These are phyloP conservation scores for Rhizophagus clarus DNA, from an alignment of 192 early-diverging fungal genomes.

Conservation along the genomic window DNA sequence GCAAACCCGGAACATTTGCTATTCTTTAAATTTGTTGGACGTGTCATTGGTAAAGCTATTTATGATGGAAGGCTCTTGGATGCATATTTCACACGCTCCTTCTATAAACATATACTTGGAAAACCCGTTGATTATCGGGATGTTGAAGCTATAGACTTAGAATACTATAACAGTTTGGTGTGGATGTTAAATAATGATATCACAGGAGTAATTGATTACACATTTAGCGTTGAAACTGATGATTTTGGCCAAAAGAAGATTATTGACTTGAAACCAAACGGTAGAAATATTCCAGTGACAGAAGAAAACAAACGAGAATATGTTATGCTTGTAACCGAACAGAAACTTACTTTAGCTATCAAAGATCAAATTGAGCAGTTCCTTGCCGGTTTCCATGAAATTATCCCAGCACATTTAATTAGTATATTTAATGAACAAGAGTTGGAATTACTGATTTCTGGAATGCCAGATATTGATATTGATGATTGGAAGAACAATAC, in stretches of 20 bases:
- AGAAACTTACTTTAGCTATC: conserved; percentile 88
- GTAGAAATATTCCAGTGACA: conserved; percentile 86
- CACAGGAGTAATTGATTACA: conserved; percentile 91
- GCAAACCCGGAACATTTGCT: conserved; percentile 92
- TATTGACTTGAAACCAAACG: conserved; percentile 88
- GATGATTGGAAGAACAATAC: conserved; percentile 99
- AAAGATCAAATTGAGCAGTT: conserved; percentile 94
- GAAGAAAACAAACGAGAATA: conserved; percentile 98
- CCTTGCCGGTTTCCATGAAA: conserved; percentile 92
- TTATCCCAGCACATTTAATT: conserved; percentile 90
- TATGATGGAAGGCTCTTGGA: conserved; percentile 94
- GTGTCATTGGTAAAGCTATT: conserved; percentile 99
- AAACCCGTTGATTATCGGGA: conserved; percentile 94
- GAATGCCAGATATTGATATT: conserved; percentile 97
- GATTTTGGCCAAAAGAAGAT: conserved; percentile 86
- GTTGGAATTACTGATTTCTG: conserved; percentile 96
- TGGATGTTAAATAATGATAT: conserved; percentile 99
- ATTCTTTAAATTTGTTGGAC: conserved; percentile 98
- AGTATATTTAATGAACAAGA: conserved; percentile 99
- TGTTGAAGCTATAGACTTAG: conserved; percentile 96
- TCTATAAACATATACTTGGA: conserved; percentile 97
- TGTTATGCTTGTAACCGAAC: conserved; percentile 90
- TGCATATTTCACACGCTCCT: conserved; percentile 96
- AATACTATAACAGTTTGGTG: conserved; percentile 95
- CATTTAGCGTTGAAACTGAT: conserved; percentile 91